Base-by-base conservation (phyloP, 2,329 filamentous ascomycete genomes). In the Aspergillus tamarii region DNA sequence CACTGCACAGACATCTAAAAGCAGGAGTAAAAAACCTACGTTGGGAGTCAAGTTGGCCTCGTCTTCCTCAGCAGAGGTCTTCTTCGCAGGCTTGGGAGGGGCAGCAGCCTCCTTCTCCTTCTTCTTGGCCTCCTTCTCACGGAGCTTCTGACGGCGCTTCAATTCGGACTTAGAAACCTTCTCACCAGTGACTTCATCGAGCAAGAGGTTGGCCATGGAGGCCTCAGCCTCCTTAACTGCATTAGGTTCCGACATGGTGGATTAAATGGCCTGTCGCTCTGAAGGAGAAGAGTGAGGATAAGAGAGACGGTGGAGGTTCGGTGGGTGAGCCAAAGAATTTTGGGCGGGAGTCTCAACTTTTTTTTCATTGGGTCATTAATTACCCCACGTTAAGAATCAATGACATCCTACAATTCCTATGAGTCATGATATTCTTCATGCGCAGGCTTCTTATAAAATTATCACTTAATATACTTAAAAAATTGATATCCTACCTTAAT, bases 61-160 rank as follows among this genome's bases (percentile, higher is more conserved):
- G 66, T 91, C 88, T 41, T 89, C 84, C 71, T 88, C 86, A 63
- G 83, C 82, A 52, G 82, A 85, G 66, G 85, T 82, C 77, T 86
- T 85, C 82, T 89, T 89, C 73, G 84, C 83, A 67, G 85, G 82
- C 71, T 85, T 85, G 52, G 87, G 81, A 46, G 87, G 85, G 41
- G 88, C 84, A 57, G 87, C 84, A 59, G 92, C 91, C 32, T 89
- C 91, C 85, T 93, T 94, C 82, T 93, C 89, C 72, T 89, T 89
- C 90, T 96, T 97, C 83, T 93, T 92, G 70, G 91, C 91, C 66
- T 96, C 93, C 80, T 87, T 89, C 80, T 94, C 88, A 70, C 94
- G 90, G 77, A 90, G 86, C 92, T 99, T 99, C 84, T 94, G 88
- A 74, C 94, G 89, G 84, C 92, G 94, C 92, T 99, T 99, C 79